These are phyloP conservation scores for Pascua guehoae DNA, from an alignment of 1,284 basidiomycete species.

Conservation along the genomic window DNA sequence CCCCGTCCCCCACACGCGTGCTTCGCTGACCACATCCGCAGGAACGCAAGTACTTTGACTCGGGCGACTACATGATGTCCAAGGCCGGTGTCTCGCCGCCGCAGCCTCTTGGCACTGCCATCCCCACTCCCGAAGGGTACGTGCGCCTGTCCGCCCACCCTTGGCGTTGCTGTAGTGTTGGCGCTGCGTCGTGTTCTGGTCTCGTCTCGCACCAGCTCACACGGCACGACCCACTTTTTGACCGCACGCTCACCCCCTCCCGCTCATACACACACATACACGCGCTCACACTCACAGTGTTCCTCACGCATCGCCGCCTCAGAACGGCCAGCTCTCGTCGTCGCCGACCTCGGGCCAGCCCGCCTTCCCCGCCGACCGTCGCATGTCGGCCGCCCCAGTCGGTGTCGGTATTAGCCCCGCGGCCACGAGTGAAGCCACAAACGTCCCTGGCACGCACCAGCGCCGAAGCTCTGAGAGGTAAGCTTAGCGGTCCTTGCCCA, in stretches of 20 bases:
- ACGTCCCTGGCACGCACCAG: constrained; percentile 33
- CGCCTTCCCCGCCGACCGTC: constrained; percentile 11
- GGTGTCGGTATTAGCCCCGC: constrained; percentile 44
- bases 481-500: constrained; percentile 3
- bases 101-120: constrained; percentile 84
- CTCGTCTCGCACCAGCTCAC: not conserved
- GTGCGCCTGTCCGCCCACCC: constrained; percentile 36
- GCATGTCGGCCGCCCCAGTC: constrained; percentile 20
- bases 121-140: constrained; percentile 91
- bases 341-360: constrained; percentile 32
- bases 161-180: not conserved
- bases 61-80: constrained; percentile 92
- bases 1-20: no score
- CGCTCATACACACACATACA: not conserved
- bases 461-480: constrained; percentile 42
- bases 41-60: constrained; percentile 98
- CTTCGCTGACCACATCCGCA: constrained; percentile 41
- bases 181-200: not conserved
- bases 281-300: constrained; percentile 25
- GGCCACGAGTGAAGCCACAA: constrained; percentile 34
- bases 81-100: constrained; percentile 87
- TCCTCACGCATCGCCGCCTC: constrained; percentile 47
- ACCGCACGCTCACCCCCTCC: not conserved
- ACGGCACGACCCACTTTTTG: no score
- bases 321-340: constrained; percentile 36